Evolutionary conservation across 2,329 filamentous ascomycete species (phyloP).

Genomic region (Onygenales sp.): DNA sequence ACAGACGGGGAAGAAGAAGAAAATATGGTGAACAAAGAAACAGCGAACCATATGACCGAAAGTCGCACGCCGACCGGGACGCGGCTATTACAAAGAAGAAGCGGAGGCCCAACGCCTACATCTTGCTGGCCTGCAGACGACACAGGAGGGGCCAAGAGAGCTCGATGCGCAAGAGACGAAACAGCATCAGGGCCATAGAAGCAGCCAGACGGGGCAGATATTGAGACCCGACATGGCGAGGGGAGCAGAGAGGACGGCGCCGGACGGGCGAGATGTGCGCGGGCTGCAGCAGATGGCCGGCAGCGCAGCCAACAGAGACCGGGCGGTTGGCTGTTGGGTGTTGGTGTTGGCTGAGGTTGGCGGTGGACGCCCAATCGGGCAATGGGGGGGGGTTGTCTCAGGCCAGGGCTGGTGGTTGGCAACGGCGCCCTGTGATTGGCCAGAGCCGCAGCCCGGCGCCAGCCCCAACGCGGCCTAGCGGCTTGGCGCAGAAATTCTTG

Average conservation of each 20-base stretch:
- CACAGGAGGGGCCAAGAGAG: too few relatives aligned
- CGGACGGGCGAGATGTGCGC: too few relatives aligned
- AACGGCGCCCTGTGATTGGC: neutral
- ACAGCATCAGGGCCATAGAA: neutral
- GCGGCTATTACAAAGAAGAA: too few relatives aligned
- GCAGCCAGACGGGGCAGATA: neutral
- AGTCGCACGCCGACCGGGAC: too few relatives aligned
- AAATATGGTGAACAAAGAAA: too few relatives aligned
- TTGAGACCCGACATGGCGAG: neutral
- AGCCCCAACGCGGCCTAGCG: neutral
- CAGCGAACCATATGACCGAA: too few relatives aligned
- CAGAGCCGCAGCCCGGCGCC: neutral
- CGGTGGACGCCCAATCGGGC: neutral
- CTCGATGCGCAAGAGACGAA: neutral
- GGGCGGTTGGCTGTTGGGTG: too few relatives aligned
- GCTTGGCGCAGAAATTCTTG: neutral
- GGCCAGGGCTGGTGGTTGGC: neutral
- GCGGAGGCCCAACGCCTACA: too few relatives aligned
- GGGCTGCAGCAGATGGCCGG: too few relatives aligned
- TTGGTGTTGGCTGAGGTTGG: neutral
- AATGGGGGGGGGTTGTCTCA: neutral
- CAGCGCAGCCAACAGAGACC: too few relatives aligned
- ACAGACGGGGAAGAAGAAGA: too few relatives aligned
- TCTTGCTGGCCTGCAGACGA: too few relatives aligned
- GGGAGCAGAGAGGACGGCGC: neutral